Base-by-base conservation (phyloP, 257 asterid species). In the Cynanchum wilfordii region DNA sequence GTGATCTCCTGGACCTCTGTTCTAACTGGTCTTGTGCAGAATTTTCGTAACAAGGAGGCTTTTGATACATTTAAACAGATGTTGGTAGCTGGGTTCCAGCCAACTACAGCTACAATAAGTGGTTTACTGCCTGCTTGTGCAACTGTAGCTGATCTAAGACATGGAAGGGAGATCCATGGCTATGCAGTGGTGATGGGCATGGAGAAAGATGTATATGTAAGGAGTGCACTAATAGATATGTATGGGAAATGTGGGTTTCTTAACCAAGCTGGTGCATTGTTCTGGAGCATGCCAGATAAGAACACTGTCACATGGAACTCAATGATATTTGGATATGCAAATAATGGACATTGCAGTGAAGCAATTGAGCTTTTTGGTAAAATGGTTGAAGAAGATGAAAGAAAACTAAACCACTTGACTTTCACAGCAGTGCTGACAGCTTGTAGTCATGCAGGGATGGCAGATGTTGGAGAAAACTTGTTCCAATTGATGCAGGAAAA, bases 311-410 rank as follows among this genome's bases (percentile, higher is more conserved):
- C 96, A 0, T 91, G 94, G 92, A 91, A 87, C 79, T 84, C 96
- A n/a, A 86, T 91, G 91, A 80, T 91, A 66, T 89, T 89, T 59
- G 95, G 92, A 9, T 91, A 75, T 20, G 95, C 95, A 7, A 87
- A 91, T 78, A 87, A 91, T 59, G 97, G 96, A 65, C 77, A 69
- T 54, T 82, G 91, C 57, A 22, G 60, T 0, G 83, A 85, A 77
- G 90, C 96, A 27, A 79, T 89, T 17, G 81, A 78, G 8, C 85
- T 91, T 62, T 89, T 89, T 71, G 42, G 77, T 69, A 70, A 75
- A 67, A 86, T 91, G 96, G 56, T 79, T 29, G 80, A 69, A 51
- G 74, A 78, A 68, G 89, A 82, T 56, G 87, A 76, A 50, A 49
- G 55, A 25, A 84, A 80, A 71, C 65, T 76, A 17, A 89, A 91